A percentile compares a stretch with the other conserved stretches of the same genome.
Conservation (phyloP, 2,329 filamentous ascomycete species). For the Fusarium marasasianum region DNA sequence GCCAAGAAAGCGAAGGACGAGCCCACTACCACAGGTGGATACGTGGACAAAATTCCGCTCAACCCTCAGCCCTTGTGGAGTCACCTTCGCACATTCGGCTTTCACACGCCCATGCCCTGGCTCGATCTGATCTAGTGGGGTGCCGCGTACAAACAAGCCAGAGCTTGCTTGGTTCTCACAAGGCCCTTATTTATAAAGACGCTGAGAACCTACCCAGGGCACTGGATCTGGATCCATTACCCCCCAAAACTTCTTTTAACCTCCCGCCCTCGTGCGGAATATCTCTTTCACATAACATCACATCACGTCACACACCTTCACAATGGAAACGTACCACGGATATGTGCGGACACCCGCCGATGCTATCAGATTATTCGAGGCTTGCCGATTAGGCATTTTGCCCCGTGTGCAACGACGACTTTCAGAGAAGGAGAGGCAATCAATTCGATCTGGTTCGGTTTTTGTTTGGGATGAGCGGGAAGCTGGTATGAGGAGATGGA, state of each 20-base stretch:
- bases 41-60: slow-evolving; percentile 42
- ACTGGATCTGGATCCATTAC: slow-evolving; percentile 32
- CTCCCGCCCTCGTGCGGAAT: slow-evolving; percentile 30
- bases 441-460: slow-evolving; percentile 94
- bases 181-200: slow-evolving; percentile 36
- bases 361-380: slow-evolving; percentile 98
- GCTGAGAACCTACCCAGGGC: slow-evolving; percentile 24
- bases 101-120: slow-evolving; percentile 32
- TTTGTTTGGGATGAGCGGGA: slow-evolving; percentile 99
- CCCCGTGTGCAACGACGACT: slow-evolving; percentile 91
- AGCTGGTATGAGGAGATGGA: slow-evolving; percentile 98
- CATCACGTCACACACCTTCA: slow-evolving; percentile 41
- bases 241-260: slow-evolving; percentile 21
- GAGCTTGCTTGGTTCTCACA: slow-evolving; percentile 40
- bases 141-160: slow-evolving; percentile 39
- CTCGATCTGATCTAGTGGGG: slow-evolving; percentile 44
- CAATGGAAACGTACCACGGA: slow-evolving; percentile 97
- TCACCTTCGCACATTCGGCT: slow-evolving; percentile 34
- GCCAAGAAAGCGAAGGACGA: slow-evolving; percentile 37
- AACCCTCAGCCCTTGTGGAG: slow-evolving; percentile 41
- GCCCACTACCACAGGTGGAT: slow-evolving; percentile 33
- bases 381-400: slow-evolving; percentile 86
- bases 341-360: slow-evolving; percentile 95
- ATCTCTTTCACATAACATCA: slow-evolving; percentile 17
- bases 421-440: slow-evolving; percentile 96